Conservation (phyloP, 345 rosid genomes). For the Melaleuca alternifolia region DNA sequence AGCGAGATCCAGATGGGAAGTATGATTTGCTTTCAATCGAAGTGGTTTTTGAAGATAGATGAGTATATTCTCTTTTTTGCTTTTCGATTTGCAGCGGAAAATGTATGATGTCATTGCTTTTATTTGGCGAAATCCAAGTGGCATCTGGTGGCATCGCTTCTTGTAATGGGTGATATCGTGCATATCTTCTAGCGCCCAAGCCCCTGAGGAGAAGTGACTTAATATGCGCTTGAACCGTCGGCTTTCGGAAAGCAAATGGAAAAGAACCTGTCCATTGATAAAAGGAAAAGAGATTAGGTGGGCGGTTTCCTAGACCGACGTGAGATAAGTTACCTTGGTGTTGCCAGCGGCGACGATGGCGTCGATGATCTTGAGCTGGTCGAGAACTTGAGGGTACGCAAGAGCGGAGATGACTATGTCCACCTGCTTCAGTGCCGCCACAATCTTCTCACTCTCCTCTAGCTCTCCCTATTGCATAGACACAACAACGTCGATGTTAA, state of each 20-base stretch:
- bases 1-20: too few species aligned
- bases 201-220: not conserved
- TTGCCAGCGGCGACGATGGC: conserved; percentile 39
- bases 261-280: not conserved
- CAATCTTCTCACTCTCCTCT: conserved; percentile 30
- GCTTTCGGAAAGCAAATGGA: not conserved
- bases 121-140: too few species aligned
- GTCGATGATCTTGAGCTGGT: conserved; percentile 27
- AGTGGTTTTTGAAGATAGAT: too few species aligned
- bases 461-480: conserved; percentile 20
- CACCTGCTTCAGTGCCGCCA: conserved; percentile 10
- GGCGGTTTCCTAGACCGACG: not conserved
- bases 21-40: too few species aligned
- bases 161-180: too few species aligned
- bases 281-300: not conserved
- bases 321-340: conserved; percentile 19
- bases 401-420: conserved; percentile 32
- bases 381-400: conserved; percentile 17
- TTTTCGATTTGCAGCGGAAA: too few species aligned
- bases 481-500: not conserved
- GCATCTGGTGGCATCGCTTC: too few species aligned
- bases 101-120: too few species aligned
- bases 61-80: too few species aligned
- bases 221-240: not conserved
- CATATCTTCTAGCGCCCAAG: not conserved